phyloP scores from a whole-genome alignment of 2,329 filamentous ascomycete genomes.

The Talaromyces sp. region DNA sequence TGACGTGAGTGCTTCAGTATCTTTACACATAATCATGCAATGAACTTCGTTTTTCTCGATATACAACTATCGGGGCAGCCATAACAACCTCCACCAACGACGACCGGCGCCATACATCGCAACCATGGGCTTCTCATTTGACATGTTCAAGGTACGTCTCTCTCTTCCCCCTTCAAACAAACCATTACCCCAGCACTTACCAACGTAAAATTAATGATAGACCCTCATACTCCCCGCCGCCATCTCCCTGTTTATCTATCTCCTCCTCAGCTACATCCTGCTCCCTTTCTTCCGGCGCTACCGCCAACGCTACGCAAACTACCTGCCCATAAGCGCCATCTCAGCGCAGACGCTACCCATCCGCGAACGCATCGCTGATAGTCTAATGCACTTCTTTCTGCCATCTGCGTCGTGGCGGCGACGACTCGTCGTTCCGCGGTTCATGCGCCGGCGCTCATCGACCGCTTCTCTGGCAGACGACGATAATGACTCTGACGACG shows the following conservation, averaged over 20 bases:
- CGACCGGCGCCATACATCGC: not conserved
- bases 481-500: conserved; percentile 20
- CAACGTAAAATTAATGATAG: conserved; percentile 39
- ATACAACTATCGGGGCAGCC: not conserved
- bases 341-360: conserved; percentile 53
- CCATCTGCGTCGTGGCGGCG: conserved; percentile 46
- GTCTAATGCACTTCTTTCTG: conserved; percentile 43
- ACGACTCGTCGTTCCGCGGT: conserved; percentile 22
- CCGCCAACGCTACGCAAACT: conserved; percentile 67
- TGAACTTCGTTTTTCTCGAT: not conserved
- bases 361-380: conserved; percentile 44
- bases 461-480: conserved; percentile 4
- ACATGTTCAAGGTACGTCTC: conserved; percentile 16
- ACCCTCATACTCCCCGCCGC: conserved; percentile 67
- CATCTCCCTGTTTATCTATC: conserved; percentile 67
- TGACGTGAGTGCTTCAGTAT: no score
- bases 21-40: not conserved
- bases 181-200: no score
- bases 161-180: not conserved
- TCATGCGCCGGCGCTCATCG: not conserved
- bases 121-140: conserved; percentile 16
- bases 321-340: conserved; percentile 63
- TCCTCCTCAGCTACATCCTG: conserved; percentile 62
- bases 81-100: not conserved
- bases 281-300: conserved; percentile 68